Base-by-base conservation (phyloP, 2,329 filamentous ascomycete species). In the Trichoderma oligosporum region DNA sequence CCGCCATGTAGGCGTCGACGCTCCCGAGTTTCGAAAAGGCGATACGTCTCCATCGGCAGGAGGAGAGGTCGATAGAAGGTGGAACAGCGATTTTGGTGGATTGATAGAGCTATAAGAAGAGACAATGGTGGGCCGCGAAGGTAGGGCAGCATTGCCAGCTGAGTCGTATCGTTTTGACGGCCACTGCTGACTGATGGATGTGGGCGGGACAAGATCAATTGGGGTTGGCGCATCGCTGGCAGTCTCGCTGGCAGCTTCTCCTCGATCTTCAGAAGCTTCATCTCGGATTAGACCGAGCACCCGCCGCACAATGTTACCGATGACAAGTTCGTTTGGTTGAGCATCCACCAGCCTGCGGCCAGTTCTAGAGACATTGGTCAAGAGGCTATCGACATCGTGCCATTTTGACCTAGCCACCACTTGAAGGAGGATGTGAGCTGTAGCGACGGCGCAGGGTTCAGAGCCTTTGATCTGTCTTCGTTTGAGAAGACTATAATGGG, bases 231-330 rank as follows among this genome's bases (percentile, higher is more conserved):
- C 66, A 36, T 84, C 81, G 54, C 80, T 80, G 33, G 78, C 79
- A 7, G 81, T 79, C 64, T 89, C 87, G 69, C 82, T 86, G 33
- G 71, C 72, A 54, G 64, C 73, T 58, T 86, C 85, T 60, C 89
- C 89, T 58, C 86, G 78, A 64, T 91, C 87, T 66, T 95, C 90
- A 65, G 89, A 87, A 36, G 89, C 88, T 67, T 97, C 92, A 68
- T 97, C 92, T 51, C 94, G 85, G 62, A 99, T 94, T 62, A 99
- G 80, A 41, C 91, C 89, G 35, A 99, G 78, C 2, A 97, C 89
- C 61, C 94, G 86, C 60, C 92, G 85, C 45, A 97, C 90, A 64
- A 99, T 92, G 68, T 99, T 99, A 52, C 91, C 93, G 42, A 97
- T 91, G 4, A 91, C 90, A 65, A 96, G 86, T 75, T 97, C 94